phyloP scores from a whole-genome alignment of 257 asterid genomes.

The Salvia miltiorrhiza region DNA sequence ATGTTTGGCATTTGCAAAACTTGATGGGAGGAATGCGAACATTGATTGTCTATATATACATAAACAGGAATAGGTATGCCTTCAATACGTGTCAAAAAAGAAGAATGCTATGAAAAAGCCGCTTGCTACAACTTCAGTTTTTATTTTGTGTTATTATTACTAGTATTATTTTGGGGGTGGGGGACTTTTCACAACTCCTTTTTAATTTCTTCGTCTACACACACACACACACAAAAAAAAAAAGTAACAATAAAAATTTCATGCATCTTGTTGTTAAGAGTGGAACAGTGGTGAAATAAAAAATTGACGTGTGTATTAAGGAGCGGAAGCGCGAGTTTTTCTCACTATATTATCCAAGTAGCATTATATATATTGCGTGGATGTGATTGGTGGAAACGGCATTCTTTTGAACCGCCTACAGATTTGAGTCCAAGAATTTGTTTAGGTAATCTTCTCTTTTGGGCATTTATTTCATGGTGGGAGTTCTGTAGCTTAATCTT shows the following conservation, averaged over 20 bases:
- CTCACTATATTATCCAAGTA: conserved; percentile 15
- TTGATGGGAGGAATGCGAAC: conserved; percentile 50
- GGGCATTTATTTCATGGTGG: conserved; percentile 15
- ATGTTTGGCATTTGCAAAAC: conserved; percentile 33
- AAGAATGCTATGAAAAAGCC: neutral
- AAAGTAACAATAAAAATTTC: neutral
- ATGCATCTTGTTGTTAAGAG: conserved; percentile 1
- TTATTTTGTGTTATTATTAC: no score
- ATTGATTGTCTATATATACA: conserved; percentile 37
- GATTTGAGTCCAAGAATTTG: conserved; percentile 32
- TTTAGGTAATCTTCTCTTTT: conserved; percentile 14
- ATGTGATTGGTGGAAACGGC: conserved; percentile 34
- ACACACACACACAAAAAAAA: neutral
- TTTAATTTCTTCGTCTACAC: neutral
- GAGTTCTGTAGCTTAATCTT: conserved; percentile 21
- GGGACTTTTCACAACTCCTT: neutral
- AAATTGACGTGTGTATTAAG: conserved; percentile 25
- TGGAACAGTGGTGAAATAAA: neutral
- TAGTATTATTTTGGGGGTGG: no score
- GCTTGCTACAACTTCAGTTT: no score
- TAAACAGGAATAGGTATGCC: conserved; percentile 30
- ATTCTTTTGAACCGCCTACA: conserved; percentile 41
- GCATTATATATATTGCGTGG: neutral
- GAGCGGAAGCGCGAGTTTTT: neutral
- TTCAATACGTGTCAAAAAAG: conserved; percentile 41